Evolutionary conservation across 768 basidiomycete species (phyloP).

Genomic region (Tylopilus balloui): DNA sequence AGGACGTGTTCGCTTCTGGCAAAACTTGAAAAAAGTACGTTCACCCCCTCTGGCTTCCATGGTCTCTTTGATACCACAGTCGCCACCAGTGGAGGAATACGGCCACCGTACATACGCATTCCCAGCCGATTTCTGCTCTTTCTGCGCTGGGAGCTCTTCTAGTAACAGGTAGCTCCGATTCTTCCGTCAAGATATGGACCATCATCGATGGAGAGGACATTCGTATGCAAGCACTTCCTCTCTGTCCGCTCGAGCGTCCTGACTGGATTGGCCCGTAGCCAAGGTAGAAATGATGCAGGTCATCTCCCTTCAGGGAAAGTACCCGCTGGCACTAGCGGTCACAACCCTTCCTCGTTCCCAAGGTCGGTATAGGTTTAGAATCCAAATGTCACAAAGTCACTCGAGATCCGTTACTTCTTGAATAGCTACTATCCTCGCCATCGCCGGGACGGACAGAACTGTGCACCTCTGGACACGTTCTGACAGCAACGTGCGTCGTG

Average conservation of each 20-base stretch:
- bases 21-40: conserved; percentile 27
- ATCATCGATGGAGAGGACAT: conserved; percentile 28
- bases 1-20: conserved; percentile 68
- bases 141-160: conserved; percentile 46
- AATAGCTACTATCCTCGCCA: conserved; percentile 67
- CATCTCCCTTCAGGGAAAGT: conserved; percentile 61
- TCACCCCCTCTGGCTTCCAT: not conserved
- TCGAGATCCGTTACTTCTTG: not conserved
- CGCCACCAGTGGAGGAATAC: conserved; percentile 52
- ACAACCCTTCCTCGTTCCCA: conserved; percentile 60
- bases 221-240: conserved; percentile 22
- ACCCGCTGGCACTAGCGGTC: conserved; percentile 69
- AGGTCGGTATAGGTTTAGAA: conserved; percentile 40
- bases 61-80: conserved; percentile 12
- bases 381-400: not conserved
- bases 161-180: conserved; percentile 82
- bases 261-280: conserved; percentile 25
- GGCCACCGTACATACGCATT: conserved; percentile 53
- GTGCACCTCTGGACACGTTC: conserved; percentile 76
- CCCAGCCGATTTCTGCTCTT: conserved; percentile 65
- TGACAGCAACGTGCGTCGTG: conserved; percentile 44
- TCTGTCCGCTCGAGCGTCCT: conserved; percentile 1
- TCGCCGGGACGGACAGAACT: conserved; percentile 75
- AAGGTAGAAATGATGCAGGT: conserved; percentile 47
- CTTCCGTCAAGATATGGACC: conserved; percentile 71